phyloP scores from a whole-genome alignment of 495 filamentous ascomycete genomes.

The Daldinia grandis region DNA sequence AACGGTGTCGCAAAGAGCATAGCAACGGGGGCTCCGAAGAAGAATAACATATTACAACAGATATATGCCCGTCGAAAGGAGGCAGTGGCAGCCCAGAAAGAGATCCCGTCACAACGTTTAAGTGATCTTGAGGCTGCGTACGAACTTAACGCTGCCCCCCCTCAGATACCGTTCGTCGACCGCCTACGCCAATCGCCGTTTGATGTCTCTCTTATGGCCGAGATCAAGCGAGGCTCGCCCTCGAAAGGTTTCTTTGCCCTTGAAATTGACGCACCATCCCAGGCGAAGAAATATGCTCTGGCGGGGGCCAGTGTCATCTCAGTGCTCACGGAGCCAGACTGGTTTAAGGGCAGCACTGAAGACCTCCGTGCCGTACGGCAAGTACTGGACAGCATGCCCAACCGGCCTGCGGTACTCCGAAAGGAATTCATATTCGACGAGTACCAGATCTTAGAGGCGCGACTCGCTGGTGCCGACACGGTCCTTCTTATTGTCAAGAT shows the following conservation, averaged over 20 bases:
- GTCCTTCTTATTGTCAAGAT: slow-evolving; percentile 98
- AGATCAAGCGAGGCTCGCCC: slow-evolving; percentile 96
- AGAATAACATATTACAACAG: slow-evolving; percentile 84
- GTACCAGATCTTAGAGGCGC: slow-evolving; percentile 96
- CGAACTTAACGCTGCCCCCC: slow-evolving; percentile 81
- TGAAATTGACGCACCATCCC: slow-evolving; percentile 83
- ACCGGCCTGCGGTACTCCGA: slow-evolving; percentile 87
- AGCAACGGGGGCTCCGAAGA: slow-evolving; percentile 57
- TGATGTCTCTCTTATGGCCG: slow-evolving; percentile 86
- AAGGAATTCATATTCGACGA: slow-evolving; percentile 99
- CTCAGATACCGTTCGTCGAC: slow-evolving; percentile 81
- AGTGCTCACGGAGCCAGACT: slow-evolving; percentile 96
- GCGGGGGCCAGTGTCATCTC: slow-evolving; percentile 97
- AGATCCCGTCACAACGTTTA: slow-evolving; percentile 83
- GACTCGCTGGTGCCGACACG: slow-evolving; percentile 93
- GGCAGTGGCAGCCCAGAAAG: slow-evolving; percentile 83
- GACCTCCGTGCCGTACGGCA: slow-evolving; percentile 89
- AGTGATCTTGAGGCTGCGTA: slow-evolving; percentile 88
- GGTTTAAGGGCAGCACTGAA: slow-evolving; percentile 98
- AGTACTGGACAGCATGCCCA: slow-evolving; percentile 85
- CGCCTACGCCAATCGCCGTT: slow-evolving; percentile 83
- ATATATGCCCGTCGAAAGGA: slow-evolving; percentile 88
- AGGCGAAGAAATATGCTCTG: slow-evolving; percentile 90
- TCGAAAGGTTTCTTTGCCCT: slow-evolving; percentile 95
- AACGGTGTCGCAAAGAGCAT: slow-evolving; percentile 27